Conservation (phyloP, 2,329 filamentous ascomycete species). For the Stagonosporopsis cucurbitacearum region DNA sequence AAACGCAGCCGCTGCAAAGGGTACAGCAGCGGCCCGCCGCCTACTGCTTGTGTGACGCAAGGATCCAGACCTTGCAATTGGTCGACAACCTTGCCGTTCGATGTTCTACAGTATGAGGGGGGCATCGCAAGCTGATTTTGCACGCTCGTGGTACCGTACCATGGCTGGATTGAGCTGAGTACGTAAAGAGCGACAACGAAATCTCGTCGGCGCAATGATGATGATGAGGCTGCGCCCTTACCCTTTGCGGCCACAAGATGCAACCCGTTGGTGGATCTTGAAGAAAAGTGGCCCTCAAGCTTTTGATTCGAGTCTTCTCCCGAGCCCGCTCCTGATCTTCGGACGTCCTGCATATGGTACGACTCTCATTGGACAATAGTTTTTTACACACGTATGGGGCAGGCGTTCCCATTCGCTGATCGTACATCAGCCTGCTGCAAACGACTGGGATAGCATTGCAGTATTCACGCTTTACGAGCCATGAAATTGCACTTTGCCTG, state of each 20-base stretch:
- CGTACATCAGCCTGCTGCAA: constrained; percentile 10
- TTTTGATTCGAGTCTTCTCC: constrained; percentile 29
- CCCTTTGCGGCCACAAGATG: constrained; percentile 21
- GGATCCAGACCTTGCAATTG: constrained; percentile 21
- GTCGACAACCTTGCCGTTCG: constrained; percentile 19
- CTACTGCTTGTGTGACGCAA: constrained; percentile 31
- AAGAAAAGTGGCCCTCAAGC: constrained; percentile 19
- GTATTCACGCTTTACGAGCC: constrained; percentile 3
- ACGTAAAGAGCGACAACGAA: not conserved
- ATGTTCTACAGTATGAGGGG: not conserved
- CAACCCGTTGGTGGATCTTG: constrained; percentile 33
- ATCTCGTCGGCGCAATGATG: constrained; percentile 4
- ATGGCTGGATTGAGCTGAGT: not conserved
- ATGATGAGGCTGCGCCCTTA: constrained; percentile 13
- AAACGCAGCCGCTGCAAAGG: constrained; percentile 38
- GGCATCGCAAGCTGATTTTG: not conserved
- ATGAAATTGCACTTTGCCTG: constrained; percentile 12
- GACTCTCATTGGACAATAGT: constrained; percentile 27
- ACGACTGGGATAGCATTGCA: constrained; percentile 14
- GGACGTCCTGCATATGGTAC: constrained; percentile 28
- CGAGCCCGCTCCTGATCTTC: constrained; percentile 29
- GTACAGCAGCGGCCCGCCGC: constrained; percentile 33
- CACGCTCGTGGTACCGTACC: not conserved
- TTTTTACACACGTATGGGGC: constrained; percentile 15
- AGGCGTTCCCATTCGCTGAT: constrained; percentile 25